Base-by-base conservation (phyloP, 2,329 filamentous ascomycete genomes). In the Diaporthe destruens region DNA sequence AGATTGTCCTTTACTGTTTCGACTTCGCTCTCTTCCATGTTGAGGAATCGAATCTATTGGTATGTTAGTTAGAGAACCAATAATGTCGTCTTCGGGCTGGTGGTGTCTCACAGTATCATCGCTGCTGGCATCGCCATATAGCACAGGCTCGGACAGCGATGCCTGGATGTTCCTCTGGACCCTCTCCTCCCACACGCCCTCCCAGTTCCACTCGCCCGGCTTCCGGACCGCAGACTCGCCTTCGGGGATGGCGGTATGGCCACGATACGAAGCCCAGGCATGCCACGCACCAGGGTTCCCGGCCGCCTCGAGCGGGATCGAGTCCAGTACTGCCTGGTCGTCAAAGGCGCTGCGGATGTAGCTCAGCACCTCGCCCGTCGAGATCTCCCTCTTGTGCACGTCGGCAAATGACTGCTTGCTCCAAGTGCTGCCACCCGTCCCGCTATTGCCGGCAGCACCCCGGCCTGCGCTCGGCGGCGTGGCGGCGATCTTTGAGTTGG, bases 141-240 rank as follows among this genome's bases (percentile, higher is more conserved):
- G 83, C 6, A 94, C 91, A 1, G 91, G 85, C 76, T 98, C 96
- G 0, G 94, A 93, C 65, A 94, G 83, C 78, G 94, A 97, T 12
- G 89, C 87, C 66, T 92, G 89, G 55, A 98, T 89, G 23, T 93
- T 93, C 80, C 92, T 93, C 81, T 90, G 92, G 0, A 98, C 95
- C 70, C 96, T 89, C 75, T 95, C 92, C 80, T 97, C 94, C 96
- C 96, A 99, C 0, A 98, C 96, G 0, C 96, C 95, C 78, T 98
- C 94, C 96, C 96, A 98, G 79, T 97, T 97, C 96, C 96, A 98
- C 77, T 97, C 93, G 8, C 93, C 93, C 0, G 94, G 94, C 65
- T 88, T 86, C 74, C 91, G 83, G n/a, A 47, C 71, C 8, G 73
- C 49, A 18, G 71, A 59, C 1, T 71, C 73, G 16, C 71, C 73